These are phyloP conservation scores for Aspergillus sp. DNA, from an alignment of 2,329 filamentous ascomycete species.

Conservation along the genomic window DNA sequence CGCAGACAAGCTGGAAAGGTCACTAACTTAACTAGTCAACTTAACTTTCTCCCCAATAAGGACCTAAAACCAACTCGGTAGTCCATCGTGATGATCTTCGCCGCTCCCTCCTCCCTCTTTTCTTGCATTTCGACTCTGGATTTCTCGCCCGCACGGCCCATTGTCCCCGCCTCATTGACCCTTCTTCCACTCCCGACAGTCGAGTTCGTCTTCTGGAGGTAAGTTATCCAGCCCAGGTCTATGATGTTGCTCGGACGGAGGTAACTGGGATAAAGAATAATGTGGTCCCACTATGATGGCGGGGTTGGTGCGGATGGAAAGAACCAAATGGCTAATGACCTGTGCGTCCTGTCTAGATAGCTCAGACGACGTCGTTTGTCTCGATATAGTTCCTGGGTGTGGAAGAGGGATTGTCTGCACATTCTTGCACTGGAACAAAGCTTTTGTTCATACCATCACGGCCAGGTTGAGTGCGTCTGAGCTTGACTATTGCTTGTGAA, in stretches of 20 bases:
- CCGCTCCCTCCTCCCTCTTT: conserved; percentile 4
- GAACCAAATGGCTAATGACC: neutral
- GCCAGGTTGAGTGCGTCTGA: neutral
- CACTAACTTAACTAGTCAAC: neutral
- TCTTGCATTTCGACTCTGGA: neutral
- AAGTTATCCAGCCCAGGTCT: neutral
- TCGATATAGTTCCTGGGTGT: neutral
- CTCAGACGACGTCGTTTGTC: conserved; percentile 1
- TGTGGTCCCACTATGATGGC: neutral
- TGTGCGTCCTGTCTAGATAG: neutral
- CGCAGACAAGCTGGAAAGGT: too few species aligned
- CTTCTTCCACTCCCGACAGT: neutral
- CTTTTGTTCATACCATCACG: neutral
- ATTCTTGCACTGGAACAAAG: neutral
- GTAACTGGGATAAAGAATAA: neutral
- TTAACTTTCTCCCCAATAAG: neutral
- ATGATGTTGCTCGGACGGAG: neutral
- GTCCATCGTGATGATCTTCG: neutral
- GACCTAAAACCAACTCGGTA: conserved; percentile 5
- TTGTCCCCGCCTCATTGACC: conserved; percentile 2
- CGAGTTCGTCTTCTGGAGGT: conserved; percentile 5
- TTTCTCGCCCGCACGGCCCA: conserved; percentile 5
- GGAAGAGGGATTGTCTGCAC: conserved; percentile 1
- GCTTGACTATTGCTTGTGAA: neutral
- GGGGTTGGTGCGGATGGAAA: neutral